Evolutionary conservation across 352 stramenopile species (phyloP).

Genomic region (Albugo candida): DNA sequence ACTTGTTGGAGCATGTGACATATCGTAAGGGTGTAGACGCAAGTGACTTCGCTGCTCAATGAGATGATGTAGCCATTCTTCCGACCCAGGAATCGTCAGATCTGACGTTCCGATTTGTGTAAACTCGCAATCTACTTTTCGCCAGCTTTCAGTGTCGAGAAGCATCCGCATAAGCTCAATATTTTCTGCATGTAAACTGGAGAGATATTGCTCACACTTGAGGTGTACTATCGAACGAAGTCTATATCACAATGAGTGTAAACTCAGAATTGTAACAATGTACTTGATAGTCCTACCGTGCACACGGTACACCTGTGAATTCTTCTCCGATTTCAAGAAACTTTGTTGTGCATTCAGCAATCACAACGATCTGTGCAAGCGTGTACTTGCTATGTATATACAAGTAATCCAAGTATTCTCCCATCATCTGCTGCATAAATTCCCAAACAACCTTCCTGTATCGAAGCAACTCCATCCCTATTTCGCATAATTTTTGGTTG

Average conservation of each 20-base stretch:
- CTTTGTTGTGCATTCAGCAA: conserved; percentile 49
- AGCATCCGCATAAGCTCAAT: conserved; percentile 68
- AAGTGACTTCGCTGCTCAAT: conserved; percentile 70
- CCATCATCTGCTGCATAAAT: conserved; percentile 61
- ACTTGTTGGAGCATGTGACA: not conserved
- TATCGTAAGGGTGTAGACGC: conserved; percentile 15
- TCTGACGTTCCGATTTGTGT: conserved; percentile 22
- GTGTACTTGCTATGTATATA: conserved; percentile 26
- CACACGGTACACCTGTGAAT: conserved; percentile 34
- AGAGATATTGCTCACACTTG: conserved; percentile 70
- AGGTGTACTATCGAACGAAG: conserved; percentile 39
- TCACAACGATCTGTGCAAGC: conserved; percentile 73
- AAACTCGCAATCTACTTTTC: conserved; percentile 19
- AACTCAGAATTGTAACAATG: conserved; percentile 16
- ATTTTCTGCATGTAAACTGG: conserved; percentile 65
- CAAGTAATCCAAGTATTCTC: conserved; percentile 50
- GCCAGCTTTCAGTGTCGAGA: conserved; percentile 70
- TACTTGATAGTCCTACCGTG: conserved; percentile 14
- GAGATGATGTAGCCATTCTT: conserved; percentile 18
- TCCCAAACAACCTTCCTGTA: conserved; percentile 77
- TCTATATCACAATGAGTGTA: conserved; percentile 9
- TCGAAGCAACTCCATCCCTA: conserved; percentile 49
- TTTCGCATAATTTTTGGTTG: conserved; percentile 50
- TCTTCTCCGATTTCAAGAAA: conserved; percentile 75
- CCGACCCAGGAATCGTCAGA: conserved; percentile 14